These are phyloP conservation scores for Aciculoconidium aculeatum DNA, from an alignment of 805 yeast species.

Conservation along the genomic window DNA sequence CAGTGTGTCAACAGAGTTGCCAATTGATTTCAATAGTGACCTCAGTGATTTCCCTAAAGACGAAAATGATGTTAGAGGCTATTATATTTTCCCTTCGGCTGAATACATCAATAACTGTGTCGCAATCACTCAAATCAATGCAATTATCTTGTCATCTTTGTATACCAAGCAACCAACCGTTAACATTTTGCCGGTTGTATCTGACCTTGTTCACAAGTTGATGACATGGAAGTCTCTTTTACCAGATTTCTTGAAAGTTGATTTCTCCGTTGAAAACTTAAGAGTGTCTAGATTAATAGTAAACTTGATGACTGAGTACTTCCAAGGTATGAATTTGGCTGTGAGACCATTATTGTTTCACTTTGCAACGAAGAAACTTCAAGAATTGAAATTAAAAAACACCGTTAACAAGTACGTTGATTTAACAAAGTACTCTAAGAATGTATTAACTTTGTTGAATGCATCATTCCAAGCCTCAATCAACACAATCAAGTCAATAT, in stretches of 20 bases:
- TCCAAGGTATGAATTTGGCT: constrained; percentile 75
- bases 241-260: constrained; percentile 61
- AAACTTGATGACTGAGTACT: constrained; percentile 75
- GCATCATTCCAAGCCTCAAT: constrained; percentile 79
- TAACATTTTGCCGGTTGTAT: constrained; percentile 70
- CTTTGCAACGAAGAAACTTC: constrained; percentile 63
- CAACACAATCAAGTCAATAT: constrained; percentile 63
- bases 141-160: constrained; percentile 60
- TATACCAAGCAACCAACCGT: constrained; percentile 72
- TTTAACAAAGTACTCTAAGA: constrained; percentile 59
- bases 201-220: constrained; percentile 60
- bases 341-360: constrained; percentile 73
- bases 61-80: constrained; percentile 51
- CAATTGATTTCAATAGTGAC: constrained; percentile 64
- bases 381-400: constrained; percentile 36
- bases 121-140: constrained; percentile 72
- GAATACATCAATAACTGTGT: constrained; percentile 74
- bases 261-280: constrained; percentile 48
- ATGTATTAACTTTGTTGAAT: constrained; percentile 62
- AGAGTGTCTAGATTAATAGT: constrained; percentile 61
- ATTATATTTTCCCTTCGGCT: constrained; percentile 72
- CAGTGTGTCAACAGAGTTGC: constrained; percentile 73
- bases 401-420: constrained; percentile 51
- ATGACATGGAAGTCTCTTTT: constrained; percentile 62
- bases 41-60: constrained; percentile 29